Evolutionary conservation across 305 asterid genomes (phyloP).

Genomic region (Fraxinus sp.): DNA sequence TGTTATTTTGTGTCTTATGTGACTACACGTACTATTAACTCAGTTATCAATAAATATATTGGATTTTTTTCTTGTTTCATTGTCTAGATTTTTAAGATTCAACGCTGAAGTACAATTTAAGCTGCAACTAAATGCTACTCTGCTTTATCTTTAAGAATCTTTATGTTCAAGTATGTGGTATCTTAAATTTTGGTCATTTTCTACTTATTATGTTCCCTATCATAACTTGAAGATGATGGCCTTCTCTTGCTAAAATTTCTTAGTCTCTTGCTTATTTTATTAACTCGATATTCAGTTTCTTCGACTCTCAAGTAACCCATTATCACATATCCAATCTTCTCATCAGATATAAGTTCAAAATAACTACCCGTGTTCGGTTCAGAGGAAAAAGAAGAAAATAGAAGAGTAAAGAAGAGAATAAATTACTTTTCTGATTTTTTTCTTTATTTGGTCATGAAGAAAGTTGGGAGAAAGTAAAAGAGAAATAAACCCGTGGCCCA

Average conservation of each 20-base stretch:
- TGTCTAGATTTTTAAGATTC: not conserved
- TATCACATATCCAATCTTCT: not conserved
- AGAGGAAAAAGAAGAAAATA: not conserved
- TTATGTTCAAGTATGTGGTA: not conserved
- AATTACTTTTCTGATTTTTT: not conserved
- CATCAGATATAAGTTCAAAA: not conserved
- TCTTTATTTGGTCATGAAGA: not conserved
- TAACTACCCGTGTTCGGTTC: not conserved
- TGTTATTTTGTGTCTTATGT: not conserved
- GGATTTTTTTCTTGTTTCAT: not conserved
- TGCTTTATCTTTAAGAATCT: constrained; percentile 10
- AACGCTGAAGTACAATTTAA: not conserved
- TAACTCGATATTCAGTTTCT: constrained; percentile 9
- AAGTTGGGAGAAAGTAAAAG: not conserved
- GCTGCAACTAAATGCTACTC: not conserved
- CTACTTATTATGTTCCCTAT: not conserved
- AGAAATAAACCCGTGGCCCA: not conserved
- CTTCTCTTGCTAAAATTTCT: not conserved
- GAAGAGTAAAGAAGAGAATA: not conserved
- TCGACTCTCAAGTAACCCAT: not conserved
- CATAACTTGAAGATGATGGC: not conserved
- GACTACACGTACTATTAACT: not conserved
- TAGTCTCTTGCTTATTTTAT: not conserved
- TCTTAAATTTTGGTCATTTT: not conserved
- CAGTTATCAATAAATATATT: not conserved